A percentile compares a stretch with the other conserved stretches of the same genome.
Evolutionary conservation across 129 eudicot genomes (phyloP).

Genomic region (Smallanthus sonchifolius): DNA sequence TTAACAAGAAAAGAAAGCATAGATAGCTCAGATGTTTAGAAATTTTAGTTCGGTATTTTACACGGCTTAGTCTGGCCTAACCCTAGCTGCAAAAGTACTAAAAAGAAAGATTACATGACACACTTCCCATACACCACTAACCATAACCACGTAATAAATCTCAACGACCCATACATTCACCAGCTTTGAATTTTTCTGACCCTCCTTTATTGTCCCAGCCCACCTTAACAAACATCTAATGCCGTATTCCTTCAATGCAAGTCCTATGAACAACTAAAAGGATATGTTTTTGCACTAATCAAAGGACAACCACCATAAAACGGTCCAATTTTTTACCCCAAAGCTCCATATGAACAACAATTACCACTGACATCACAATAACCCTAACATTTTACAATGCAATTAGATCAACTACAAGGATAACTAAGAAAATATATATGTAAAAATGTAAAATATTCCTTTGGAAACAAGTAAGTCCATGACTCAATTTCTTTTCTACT

Average conservation of each 20-base stretch:
- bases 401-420: neutral
- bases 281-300: neutral
- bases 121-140: neutral
- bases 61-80: neutral
- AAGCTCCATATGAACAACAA: neutral
- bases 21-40: neutral
- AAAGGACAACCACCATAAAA: neutral
- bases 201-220: neutral
- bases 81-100: neutral
- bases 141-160: neutral
- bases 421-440: no score
- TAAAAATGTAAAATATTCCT: neutral
- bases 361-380: neutral
- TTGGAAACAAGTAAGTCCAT: neutral
- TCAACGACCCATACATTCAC: neutral
- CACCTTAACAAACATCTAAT: neutral
- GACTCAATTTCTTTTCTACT: neutral
- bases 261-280: neutral
- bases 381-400: neutral
- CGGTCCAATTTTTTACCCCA: neutral
- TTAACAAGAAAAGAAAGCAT: neutral
- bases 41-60: neutral
- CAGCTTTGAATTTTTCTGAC: neutral
- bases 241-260: neutral
- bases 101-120: neutral